Evolutionary conservation across 805 yeast species (phyloP), one percentile per base, ranked within the genome.

Genomic region (Clavispora fructus): DNA sequence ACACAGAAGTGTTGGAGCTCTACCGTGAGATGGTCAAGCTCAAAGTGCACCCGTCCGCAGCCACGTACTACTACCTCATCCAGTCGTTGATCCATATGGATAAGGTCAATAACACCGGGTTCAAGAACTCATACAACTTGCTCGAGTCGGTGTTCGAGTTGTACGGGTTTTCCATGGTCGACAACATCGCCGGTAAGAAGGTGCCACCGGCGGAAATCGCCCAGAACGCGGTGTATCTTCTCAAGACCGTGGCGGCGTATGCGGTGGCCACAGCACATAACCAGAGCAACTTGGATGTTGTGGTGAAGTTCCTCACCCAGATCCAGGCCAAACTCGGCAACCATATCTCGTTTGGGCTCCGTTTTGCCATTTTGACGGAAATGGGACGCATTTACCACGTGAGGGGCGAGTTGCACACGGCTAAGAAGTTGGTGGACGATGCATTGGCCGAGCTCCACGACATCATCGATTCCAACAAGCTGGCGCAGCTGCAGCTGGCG

Each of bases 21-120:
- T 70, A 69, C 48, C 60, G 64, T 39, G 59, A 60, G 23, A 68
- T 71, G 74, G 68, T 61, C 4, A 51, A 53, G 4, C 45, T 43
- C 7, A 58, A 61, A 13, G 49, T 68, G 7, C 43, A 46, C 6
- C 52, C 64, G 7, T 47, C 68, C 3, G 51, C 68, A 0, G 53
- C 56, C 32, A 62, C 71, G 0, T 69, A 69, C 47, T 55, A 56
- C 23, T 59, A 53, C 49, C 53, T 70, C 46, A 58, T 69, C 56
- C 50, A 54, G 43, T 64, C 74, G 6, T 57, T 68, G 31, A 35
- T 65, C 57, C 40, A 49, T 43, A 41, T 56, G 51, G 60, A 51
- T 60, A 23, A 60, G 43, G 52, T 56, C 51, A 41, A 59, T 60
- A 7, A 56, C 56, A 44, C 48, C 35, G 51, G 57, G 44, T 35